Evolutionary conservation across 1,284 basidiomycete species (phyloP).

Genomic region (Moniliophthora roreri): DNA sequence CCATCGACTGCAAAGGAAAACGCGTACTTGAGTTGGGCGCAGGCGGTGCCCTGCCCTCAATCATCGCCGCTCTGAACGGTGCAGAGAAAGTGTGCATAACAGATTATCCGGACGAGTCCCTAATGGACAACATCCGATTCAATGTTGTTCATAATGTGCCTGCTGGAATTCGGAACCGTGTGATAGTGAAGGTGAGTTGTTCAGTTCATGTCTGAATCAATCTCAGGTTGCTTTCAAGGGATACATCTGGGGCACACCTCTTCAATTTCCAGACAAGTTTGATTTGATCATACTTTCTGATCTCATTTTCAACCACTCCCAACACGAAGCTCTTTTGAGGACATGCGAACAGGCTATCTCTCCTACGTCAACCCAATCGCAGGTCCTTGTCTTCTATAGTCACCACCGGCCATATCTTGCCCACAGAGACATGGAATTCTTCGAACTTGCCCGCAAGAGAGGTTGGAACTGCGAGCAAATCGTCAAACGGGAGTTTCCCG

Average conservation of each 20-base stretch:
- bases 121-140: slow-evolving; percentile 77
- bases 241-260: slow-evolving; percentile 87
- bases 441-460: slow-evolving; percentile 58
- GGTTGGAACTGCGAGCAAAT: slow-evolving; percentile 83
- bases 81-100: slow-evolving; percentile 74
- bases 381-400: slow-evolving; percentile 87
- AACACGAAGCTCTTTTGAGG: slow-evolving; percentile 83
- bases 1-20: slow-evolving; percentile 30
- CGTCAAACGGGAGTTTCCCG: slow-evolving; percentile 64
- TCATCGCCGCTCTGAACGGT: slow-evolving; percentile 71
- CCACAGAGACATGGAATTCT: slow-evolving; percentile 84
- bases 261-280: slow-evolving; percentile 48
- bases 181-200: slow-evolving; percentile 49
- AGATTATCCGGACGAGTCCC: slow-evolving; percentile 84
- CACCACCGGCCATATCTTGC: slow-evolving; percentile 90
- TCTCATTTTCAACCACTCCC: slow-evolving; percentile 87
- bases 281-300: slow-evolving; percentile 91
- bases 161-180: slow-evolving; percentile 23
- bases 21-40: slow-evolving; percentile 90
- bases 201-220: slow-evolving; percentile 1
- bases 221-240: slow-evolving; percentile 47
- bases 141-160: slow-evolving; percentile 70
- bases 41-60: slow-evolving; percentile 85
- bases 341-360: slow-evolving; percentile 62
- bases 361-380: slow-evolving; percentile 36